phyloP scores from a whole-genome alignment of 2,329 filamentous ascomycete species.

The Fusarium armeniacum region DNA sequence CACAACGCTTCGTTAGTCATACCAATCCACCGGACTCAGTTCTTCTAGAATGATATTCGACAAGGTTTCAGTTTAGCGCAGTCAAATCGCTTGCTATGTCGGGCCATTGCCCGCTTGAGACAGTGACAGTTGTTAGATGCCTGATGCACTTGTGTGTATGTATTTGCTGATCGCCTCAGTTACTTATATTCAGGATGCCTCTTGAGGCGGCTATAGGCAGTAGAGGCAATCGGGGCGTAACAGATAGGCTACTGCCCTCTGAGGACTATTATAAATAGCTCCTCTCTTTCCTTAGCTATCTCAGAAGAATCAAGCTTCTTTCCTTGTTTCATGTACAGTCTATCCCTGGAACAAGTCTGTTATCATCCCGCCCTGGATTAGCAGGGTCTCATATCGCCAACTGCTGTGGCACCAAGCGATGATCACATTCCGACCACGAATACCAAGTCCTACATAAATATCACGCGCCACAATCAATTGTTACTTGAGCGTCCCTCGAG shows the following conservation, averaged over 20 bases:
- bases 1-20: background rate
- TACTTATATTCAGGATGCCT: too few relatives aligned
- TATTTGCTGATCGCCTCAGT: too few relatives aligned
- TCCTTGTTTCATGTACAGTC: background rate
- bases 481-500: slow-evolving; percentile 29
- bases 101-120: slow-evolving; percentile 19
- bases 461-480: slow-evolving; percentile 30
- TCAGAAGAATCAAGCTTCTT: too few relatives aligned
- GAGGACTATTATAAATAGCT: too few relatives aligned
- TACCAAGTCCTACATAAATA: slow-evolving; percentile 18
- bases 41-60: slow-evolving; percentile 32
- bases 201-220: too few relatives aligned
- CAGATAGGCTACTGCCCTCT: too few relatives aligned
- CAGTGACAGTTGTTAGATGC: background rate
- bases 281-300: too few relatives aligned
- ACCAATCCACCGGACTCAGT: slow-evolving; percentile 6
- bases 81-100: slow-evolving; percentile 3
- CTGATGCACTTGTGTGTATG: too few relatives aligned
- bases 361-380: slow-evolving; percentile 11
- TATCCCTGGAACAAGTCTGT: slow-evolving; percentile 4
- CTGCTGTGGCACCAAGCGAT: slow-evolving; percentile 26
- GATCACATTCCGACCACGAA: slow-evolving; percentile 39
- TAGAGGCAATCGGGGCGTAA: too few relatives aligned
- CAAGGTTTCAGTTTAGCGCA: slow-evolving; percentile 31
- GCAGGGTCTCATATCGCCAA: slow-evolving; percentile 27